These are phyloP conservation scores for Vicia villosa DNA, from an alignment of 306 rosid species.

Conservation along the genomic window DNA sequence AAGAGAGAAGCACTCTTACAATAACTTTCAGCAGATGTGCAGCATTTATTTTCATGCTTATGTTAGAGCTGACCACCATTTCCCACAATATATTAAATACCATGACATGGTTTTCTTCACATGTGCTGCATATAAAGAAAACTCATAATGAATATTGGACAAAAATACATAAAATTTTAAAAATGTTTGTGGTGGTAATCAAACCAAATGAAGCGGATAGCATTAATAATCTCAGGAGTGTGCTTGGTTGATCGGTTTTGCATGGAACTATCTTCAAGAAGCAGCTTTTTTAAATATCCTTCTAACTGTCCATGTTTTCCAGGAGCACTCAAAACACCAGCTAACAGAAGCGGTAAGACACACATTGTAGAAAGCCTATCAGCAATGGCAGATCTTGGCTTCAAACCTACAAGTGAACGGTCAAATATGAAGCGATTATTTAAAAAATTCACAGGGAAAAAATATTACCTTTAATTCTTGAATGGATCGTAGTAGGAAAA, in stretches of 20 bases:
- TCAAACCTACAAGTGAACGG: slow-evolving; percentile 60
- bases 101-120: slow-evolving; percentile 71
- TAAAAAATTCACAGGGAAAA: slow-evolving; percentile 27
- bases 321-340: slow-evolving; percentile 87
- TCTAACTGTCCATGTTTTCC: slow-evolving; percentile 60
- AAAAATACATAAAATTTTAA: slow-evolving; percentile 19
- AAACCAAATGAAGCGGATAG: slow-evolving; percentile 91
- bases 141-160: slow-evolving; percentile 25
- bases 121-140: slow-evolving; percentile 67
- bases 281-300: slow-evolving; percentile 74
- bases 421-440: slow-evolving; percentile 33
- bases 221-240: slow-evolving; percentile 75
- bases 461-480: slow-evolving; percentile 73
- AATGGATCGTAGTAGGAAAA: slow-evolving; percentile 69
- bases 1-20: slow-evolving; percentile 55
- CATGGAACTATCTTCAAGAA: slow-evolving; percentile 61
- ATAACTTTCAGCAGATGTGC: slow-evolving; percentile 81
- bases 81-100: slow-evolving; percentile 92
- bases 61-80: slow-evolving; percentile 89
- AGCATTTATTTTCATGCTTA: slow-evolving; percentile 79
- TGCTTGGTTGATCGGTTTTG: slow-evolving; percentile 57
- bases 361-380: slow-evolving; percentile 82
- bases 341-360: slow-evolving; percentile 85
- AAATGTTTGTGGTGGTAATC: slow-evolving; percentile 37
- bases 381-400: slow-evolving; percentile 76